These are phyloP conservation scores for Kwoniella europaea DNA, from an alignment of 768 basidiomycete species.

Conservation along the genomic window DNA sequence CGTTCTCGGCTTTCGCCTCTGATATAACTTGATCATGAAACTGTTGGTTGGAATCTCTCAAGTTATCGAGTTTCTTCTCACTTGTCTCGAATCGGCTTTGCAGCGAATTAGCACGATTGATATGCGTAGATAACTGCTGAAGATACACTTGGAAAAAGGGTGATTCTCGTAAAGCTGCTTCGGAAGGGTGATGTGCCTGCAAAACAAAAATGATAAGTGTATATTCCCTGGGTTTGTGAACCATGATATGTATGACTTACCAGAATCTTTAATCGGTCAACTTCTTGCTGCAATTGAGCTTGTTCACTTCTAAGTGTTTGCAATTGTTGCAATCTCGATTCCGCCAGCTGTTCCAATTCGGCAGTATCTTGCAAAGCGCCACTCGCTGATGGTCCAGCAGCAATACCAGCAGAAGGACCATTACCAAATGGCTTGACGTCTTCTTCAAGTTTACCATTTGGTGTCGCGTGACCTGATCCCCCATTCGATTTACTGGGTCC, in stretches of 20 bases:
- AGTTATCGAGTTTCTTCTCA: constrained; percentile 40
- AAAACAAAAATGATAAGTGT: not conserved
- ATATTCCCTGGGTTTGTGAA: not conserved
- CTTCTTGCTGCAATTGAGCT: constrained; percentile 37
- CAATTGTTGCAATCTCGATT: constrained; percentile 43
- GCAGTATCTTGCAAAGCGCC: constrained; percentile 40
- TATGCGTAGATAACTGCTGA: constrained; percentile 62
- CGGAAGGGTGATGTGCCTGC: constrained; percentile 49
- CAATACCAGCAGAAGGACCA: constrained; percentile 12
- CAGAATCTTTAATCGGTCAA: constrained; percentile 40
- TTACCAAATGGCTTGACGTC: constrained; percentile 39
- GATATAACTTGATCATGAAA: constrained; percentile 41
- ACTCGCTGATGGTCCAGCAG: constrained; percentile 11
- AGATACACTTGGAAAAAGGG: constrained; percentile 65
- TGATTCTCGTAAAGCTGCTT: constrained; percentile 41
- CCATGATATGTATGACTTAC: constrained; percentile 21
- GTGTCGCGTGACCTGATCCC: constrained; percentile 49
- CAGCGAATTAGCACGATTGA: constrained; percentile 60
- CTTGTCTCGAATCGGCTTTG: constrained; percentile 59
- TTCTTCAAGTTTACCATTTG: constrained; percentile 46
- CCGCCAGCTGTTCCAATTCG: constrained; percentile 46
- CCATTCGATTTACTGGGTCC: constrained; percentile 23
- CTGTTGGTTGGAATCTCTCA: constrained; percentile 37
- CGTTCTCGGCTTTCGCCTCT: constrained; percentile 57
- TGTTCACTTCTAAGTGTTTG: constrained; percentile 43